Evolutionary conservation across 345 rosid genomes (phyloP).

Genomic region (Gossypium bickii): DNA sequence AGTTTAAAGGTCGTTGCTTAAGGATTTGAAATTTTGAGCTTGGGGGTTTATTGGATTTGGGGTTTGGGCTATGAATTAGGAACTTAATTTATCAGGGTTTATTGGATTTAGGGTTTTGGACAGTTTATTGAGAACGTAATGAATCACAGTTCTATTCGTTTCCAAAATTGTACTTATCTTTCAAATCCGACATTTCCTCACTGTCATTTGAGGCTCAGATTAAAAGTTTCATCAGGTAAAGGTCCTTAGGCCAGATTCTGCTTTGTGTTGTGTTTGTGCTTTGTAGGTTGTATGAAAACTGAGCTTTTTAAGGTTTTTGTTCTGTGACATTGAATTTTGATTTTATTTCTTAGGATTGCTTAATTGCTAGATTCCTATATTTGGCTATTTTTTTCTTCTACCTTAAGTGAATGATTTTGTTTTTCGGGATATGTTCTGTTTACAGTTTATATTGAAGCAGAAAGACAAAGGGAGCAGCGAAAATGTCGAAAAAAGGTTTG

Average conservation of each 20-base stretch:
- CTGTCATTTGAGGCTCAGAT: not conserved
- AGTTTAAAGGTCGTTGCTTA: not conserved
- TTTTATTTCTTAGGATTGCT: not conserved
- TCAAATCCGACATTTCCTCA: not conserved
- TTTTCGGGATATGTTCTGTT: not conserved
- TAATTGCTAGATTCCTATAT: not conserved
- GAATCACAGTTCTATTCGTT: not conserved
- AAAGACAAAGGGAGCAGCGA: constrained; percentile 11
- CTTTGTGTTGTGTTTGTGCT: not conserved
- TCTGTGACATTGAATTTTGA: not conserved
- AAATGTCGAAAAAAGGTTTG: constrained; percentile 88
- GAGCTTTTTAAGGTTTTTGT: not conserved
- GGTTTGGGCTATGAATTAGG: not conserved
- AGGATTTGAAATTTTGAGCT: not conserved
- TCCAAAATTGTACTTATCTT: not conserved
- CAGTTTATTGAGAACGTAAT: not conserved
- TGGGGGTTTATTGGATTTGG: not conserved
- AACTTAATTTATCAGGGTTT: not conserved
- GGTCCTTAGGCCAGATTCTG: not conserved
- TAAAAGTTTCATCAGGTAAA: not conserved
- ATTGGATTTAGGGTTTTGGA: not conserved
- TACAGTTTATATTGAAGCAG: not conserved
- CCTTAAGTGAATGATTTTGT: not conserved
- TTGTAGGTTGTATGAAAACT: not conserved
- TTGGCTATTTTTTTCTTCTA: not conserved